phyloP scores from a whole-genome alignment of 495 filamentous ascomycete species.

The Penicillium ucsense region DNA sequence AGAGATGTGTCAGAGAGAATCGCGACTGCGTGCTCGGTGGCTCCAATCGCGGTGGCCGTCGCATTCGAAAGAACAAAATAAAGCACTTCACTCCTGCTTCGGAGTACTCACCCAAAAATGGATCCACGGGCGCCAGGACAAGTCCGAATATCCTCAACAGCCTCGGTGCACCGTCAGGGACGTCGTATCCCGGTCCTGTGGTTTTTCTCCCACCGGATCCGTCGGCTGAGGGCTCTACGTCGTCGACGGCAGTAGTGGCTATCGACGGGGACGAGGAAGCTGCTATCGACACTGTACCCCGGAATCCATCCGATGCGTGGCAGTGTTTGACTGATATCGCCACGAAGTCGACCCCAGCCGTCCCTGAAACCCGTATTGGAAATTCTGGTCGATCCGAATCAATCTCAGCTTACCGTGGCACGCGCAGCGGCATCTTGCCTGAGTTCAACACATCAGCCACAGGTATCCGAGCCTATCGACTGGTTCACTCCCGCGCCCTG shows the following conservation, averaged over 20 bases:
- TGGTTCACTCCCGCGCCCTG: constrained; percentile 41
- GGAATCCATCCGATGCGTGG: constrained; percentile 42
- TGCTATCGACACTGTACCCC: constrained; percentile 32
- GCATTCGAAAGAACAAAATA: constrained; percentile 45
- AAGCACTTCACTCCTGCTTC: constrained; percentile 27
- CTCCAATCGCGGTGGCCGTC: constrained; percentile 52
- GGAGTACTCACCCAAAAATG: constrained; percentile 17
- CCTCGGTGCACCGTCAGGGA: constrained; percentile 12
- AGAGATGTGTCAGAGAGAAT: constrained; percentile 47
- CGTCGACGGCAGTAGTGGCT: constrained; percentile 5
- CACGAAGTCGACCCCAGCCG: constrained; percentile 19
- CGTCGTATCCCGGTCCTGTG: constrained; percentile 28
- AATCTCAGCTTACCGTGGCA: constrained; percentile 19
- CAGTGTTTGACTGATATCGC: constrained; percentile 36
- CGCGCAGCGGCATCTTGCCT: constrained; percentile 20
- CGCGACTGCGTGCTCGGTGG: constrained; percentile 52
- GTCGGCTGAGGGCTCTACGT: background rate
- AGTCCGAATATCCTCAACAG: constrained; percentile 23
- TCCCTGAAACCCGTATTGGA: constrained; percentile 8
- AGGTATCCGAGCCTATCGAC: constrained; percentile 38
- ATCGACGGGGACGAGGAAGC: constrained; percentile 32
- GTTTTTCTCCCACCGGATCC: constrained; percentile 30
- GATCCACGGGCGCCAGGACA: constrained; percentile 15
- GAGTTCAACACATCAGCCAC: constrained; percentile 19
- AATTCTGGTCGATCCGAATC: constrained; percentile 16